These are phyloP conservation scores for Pseudoturritis turrita DNA, from an alignment of 345 rosid species.

Conservation along the genomic window DNA sequence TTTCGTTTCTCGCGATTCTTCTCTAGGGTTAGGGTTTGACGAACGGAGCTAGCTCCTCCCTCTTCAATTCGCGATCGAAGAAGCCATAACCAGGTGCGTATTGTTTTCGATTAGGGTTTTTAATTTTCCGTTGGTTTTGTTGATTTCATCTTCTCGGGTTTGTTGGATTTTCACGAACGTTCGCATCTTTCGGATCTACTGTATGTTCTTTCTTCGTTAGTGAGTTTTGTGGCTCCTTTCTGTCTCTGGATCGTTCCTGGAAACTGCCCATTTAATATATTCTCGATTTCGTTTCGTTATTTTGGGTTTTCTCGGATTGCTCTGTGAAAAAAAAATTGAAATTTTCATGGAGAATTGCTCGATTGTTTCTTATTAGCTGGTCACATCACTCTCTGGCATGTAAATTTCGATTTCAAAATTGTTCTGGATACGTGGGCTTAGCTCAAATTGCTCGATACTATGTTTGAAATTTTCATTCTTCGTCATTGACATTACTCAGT, in stretches of 20 bases:
- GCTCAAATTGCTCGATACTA: no score
- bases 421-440: neutral
- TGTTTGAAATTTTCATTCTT: neutral
- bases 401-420: neutral
- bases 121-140: neutral
- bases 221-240: neutral
- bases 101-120: neutral
- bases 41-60: slow-evolving; percentile 14
- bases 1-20: neutral
- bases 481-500: neutral
- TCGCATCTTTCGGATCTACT: slow-evolving; percentile 10
- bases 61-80: slow-evolving; percentile 8
- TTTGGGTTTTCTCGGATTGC: neutral
- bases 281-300: neutral
- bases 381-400: neutral
- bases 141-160: neutral
- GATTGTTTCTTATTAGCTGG: neutral
- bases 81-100: slow-evolving; percentile 11
- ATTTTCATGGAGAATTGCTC: neutral
- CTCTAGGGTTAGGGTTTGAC: slow-evolving; percentile 19
- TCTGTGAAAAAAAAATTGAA: neutral
- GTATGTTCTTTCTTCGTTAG: neutral
- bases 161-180: neutral
- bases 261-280: neutral
- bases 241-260: neutral